phyloP scores from a whole-genome alignment of 2,329 filamentous ascomycete genomes.

The Neopestalotiopsis sp. region DNA sequence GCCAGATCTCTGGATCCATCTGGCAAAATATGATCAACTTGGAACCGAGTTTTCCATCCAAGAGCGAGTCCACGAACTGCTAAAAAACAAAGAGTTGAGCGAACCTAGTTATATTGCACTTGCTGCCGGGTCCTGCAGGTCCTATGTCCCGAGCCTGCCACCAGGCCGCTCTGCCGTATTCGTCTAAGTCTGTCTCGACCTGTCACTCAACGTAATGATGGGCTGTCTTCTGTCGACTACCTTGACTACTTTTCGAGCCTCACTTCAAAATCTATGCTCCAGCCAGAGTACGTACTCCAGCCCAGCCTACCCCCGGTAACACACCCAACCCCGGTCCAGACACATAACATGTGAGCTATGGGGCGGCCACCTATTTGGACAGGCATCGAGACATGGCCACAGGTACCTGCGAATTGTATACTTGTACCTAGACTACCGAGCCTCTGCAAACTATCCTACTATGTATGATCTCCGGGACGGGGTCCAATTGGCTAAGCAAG shows the following conservation, averaged over 20 bases:
- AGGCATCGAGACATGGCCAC: constrained; percentile 4
- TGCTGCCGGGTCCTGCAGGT: constrained; percentile 1
- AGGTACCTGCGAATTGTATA: background rate
- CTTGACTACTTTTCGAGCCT: background rate
- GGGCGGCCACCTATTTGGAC: constrained; percentile 6
- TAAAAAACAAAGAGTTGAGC: background rate
- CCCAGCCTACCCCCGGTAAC: background rate
- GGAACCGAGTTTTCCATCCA: background rate
- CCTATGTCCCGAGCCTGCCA: background rate
- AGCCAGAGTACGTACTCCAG: constrained; percentile 5
- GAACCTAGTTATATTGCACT: constrained; percentile 9
- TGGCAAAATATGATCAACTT: background rate
- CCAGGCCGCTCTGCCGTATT: constrained; percentile 10
- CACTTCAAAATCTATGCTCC: background rate
- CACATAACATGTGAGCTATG: constrained; percentile 7
- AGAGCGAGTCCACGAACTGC: background rate
- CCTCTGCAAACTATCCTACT: background rate
- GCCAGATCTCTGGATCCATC: too few relatives aligned
- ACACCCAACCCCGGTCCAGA: background rate
- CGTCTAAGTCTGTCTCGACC: background rate
- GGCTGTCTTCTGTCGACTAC: background rate
- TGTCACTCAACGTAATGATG: constrained; percentile 8
- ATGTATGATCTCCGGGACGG: constrained; percentile 4
- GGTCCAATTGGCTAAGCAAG: constrained; percentile 12
- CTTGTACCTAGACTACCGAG: background rate